Evolutionary conservation across 2,329 filamentous ascomycete genomes (phyloP).

Genomic region (Alternaria arborescens): DNA sequence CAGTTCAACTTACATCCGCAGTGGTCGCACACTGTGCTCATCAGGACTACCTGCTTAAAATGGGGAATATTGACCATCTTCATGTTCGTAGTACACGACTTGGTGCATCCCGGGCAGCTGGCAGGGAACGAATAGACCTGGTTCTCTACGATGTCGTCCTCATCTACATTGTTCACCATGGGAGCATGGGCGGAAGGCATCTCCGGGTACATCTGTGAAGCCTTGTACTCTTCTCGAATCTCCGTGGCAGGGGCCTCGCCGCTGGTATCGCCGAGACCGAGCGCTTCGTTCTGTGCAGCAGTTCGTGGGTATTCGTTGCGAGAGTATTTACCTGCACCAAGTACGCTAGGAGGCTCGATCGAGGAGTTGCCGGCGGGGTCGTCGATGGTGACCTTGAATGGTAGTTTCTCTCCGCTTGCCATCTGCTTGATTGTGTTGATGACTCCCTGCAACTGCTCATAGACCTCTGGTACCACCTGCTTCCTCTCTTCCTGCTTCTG

Average conservation of each 20-base stretch:
- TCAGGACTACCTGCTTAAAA: constrained; percentile 96
- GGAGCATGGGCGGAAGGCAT: constrained; percentile 46
- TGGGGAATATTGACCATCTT: constrained; percentile 98
- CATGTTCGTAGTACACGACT: constrained; percentile 90
- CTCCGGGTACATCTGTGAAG: constrained; percentile 55
- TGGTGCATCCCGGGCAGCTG: constrained; percentile 88
- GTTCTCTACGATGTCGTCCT: constrained; percentile 85
- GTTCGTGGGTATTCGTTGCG: constrained; percentile 86
- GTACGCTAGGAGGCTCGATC: constrained; percentile 82
- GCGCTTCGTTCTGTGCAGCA: constrained; percentile 82
- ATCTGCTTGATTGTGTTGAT: constrained; percentile 79
- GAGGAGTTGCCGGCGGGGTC: constrained; percentile 96
- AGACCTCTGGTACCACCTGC: constrained; percentile 77
- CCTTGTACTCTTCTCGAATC: constrained; percentile 62
- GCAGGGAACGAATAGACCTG: constrained; percentile 94
- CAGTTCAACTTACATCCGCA: constrained; percentile 70
- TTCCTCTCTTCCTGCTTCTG: constrained; percentile 84
- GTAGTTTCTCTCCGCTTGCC: constrained; percentile 78
- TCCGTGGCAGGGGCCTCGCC: constrained; percentile 64
- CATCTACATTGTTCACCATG: constrained; percentile 55
- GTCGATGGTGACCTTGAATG: constrained; percentile 87
- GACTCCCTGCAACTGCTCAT: constrained; percentile 78
- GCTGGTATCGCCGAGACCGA: constrained; percentile 72
- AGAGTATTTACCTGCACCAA: constrained; percentile 86
- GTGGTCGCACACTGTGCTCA: constrained; percentile 89